Base-by-base conservation (phyloP, 2,329 filamentous ascomycete species). In the Geosmithia flava region DNA sequence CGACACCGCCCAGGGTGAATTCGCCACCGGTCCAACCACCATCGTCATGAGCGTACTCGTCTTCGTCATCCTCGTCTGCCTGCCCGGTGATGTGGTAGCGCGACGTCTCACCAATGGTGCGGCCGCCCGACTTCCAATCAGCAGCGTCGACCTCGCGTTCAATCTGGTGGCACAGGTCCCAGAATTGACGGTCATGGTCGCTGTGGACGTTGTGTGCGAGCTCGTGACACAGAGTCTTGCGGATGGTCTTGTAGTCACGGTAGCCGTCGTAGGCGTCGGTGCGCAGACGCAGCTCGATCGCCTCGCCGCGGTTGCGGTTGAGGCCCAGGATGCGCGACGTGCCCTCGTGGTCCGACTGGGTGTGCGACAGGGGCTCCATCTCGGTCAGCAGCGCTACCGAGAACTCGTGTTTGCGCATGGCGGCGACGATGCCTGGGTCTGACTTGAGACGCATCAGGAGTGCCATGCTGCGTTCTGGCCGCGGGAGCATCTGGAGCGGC, bases 261-360 rank as follows among this genome's bases (percentile, higher is more conserved):
- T 95, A 97, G 1, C 93, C 93, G 62, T 95, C 89, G 61, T 93
- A 88, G 2, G 86, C 87, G 66, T 98, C 93, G 1, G 93, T 97
- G n/a, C 93, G 74, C 37, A 98, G 68, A 0, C 93, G 74, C 52
- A 98, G 66, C 71, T 97, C 90, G 49, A 98, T 95, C 1, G 88
- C 87, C 63, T 95, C 85, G 51, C 93, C 93, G 2, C 73, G 66
- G 60, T 97, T 96, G 11, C 88, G 74, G 61, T 98, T 98, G 41
- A 97, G 63, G 0, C 93, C 93, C 0, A 97, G 67, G 1, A 87
- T 90, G 43, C 87, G 76, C 46, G 81, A 81, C n/a, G 74, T 76
- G 44, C 78, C 76, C 57, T 93, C 84, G 58, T 87, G 83, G 3
- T 78, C 86, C 1, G 70, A 64, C 52, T 75, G 63, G 0, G 90